These are phyloP conservation scores for Alternaria hordeiaustralica DNA, from an alignment of 2,329 filamentous ascomycete species.

Conservation along the genomic window DNA sequence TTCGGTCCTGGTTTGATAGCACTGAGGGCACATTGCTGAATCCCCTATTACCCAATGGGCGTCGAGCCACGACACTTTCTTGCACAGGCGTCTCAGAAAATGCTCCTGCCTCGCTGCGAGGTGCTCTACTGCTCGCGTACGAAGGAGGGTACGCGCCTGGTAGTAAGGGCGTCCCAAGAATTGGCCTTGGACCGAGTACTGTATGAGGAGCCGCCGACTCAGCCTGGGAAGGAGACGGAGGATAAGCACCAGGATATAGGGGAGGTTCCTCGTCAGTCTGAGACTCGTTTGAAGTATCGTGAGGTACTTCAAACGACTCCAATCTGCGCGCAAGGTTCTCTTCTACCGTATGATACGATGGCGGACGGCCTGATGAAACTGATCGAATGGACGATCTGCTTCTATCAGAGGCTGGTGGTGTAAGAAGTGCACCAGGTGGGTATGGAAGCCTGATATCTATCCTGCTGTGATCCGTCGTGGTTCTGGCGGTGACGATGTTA, in stretches of 20 bases:
- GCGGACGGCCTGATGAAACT: not conserved
- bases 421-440: not conserved
- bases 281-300: not conserved
- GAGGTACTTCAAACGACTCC: not conserved
- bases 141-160: not conserved
- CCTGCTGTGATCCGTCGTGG: not conserved
- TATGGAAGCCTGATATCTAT: accelerated
- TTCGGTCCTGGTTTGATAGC: not conserved
- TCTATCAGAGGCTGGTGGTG: not conserved
- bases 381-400: not conserved
- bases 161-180: not conserved
- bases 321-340: not conserved
- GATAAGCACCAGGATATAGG: not conserved
- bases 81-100: not conserved
- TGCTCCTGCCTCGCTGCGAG: not conserved
- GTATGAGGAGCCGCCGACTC: not conserved
- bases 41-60: not conserved
- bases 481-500: not conserved
- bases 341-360: not conserved
- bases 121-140: not conserved
- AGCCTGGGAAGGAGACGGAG: not conserved
- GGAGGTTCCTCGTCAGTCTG: not conserved
- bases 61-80: not conserved
- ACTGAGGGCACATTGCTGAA: not conserved
- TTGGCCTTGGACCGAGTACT: not conserved